Percentiles rank a stretch among this genome's conserved stretches.
phyloP scores from a whole-genome alignment of 306 rosid species.

The Parietaria judaica region DNA sequence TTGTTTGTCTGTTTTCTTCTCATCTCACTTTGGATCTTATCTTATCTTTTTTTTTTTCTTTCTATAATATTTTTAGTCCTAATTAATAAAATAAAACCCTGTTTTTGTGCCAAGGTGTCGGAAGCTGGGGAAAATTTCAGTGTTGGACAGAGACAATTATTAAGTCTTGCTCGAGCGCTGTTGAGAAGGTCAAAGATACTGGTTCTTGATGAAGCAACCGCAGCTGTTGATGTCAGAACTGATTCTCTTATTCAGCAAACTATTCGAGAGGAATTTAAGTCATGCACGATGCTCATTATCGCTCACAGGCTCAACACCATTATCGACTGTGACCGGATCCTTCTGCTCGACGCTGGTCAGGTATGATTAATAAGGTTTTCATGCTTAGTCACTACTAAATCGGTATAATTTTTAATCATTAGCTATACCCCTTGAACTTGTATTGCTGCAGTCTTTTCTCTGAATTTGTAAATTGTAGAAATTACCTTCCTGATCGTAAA shows the following conservation, averaged over 20 bases:
- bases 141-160: constrained; percentile 87
- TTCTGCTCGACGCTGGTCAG: constrained; percentile 73
- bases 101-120: constrained; percentile 46
- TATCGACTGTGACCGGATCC: constrained; percentile 66
- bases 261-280: constrained; percentile 77
- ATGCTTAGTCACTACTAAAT: background rate
- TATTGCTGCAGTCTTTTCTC: no score
- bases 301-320: constrained; percentile 88
- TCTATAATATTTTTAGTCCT: background rate
- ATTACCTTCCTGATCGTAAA: no score
- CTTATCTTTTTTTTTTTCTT: background rate
- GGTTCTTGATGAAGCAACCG: constrained; percentile 92
- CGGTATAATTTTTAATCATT: background rate
- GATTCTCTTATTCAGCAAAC: constrained; percentile 91
- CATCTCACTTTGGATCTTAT: no score
- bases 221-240: constrained; percentile 92
- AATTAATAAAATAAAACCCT: background rate
- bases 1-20: no score
- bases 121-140: constrained; percentile 95
- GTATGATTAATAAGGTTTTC: constrained; percentile 28
- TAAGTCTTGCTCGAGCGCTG: constrained; percentile 84
- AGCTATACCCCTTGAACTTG: background rate
- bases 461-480: no score
- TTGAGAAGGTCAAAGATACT: constrained; percentile 79
- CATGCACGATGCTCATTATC: constrained; percentile 85